Percentiles rank a stretch among this genome's conserved stretches.
Conservation (phyloP, 106 monocot species). For the Acanthochlamys bracteata region DNA sequence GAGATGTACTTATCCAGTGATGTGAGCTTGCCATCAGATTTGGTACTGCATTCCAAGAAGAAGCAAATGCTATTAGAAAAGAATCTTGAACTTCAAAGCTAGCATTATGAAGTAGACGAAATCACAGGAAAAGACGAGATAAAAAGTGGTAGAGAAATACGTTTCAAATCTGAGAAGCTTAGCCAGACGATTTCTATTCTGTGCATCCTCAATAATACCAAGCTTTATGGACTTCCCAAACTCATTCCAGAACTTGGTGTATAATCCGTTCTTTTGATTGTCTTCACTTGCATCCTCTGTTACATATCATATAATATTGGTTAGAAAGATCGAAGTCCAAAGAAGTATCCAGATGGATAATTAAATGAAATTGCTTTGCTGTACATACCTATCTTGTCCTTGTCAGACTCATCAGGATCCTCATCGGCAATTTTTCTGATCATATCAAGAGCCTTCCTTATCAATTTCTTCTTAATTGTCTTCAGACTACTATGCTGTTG, state of each 20-base stretch:
- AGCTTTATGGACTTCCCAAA: conserved; percentile 98
- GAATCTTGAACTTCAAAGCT: not conserved
- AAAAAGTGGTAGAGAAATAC: conserved; percentile 15
- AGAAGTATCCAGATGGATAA: not conserved
- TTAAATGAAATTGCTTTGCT: not conserved
- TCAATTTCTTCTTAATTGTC: conserved; percentile 93
- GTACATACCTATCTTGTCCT: conserved; percentile 52
- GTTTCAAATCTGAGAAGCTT: conserved; percentile 97
- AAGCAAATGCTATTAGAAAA: not conserved
- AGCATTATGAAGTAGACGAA: not conserved
- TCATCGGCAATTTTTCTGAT: conserved; percentile 87
- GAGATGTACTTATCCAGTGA: conserved; percentile 92
- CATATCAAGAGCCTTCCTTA: conserved; percentile 98
- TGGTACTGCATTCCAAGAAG: conserved; percentile 37
- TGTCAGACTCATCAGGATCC: conserved; percentile 86
- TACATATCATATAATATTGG: conserved; percentile 10
- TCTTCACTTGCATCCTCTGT: conserved; percentile 44
- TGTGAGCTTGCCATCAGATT: conserved; percentile 85
- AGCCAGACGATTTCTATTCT: conserved; percentile 91
- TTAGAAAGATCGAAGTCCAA: not conserved
- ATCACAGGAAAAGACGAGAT: not conserved
- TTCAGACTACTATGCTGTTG: conserved; percentile 94
- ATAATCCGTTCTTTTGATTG: conserved; percentile 86
- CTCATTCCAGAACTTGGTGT: conserved; percentile 94
- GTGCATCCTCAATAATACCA: conserved; percentile 95